Percentiles rank a stretch among this genome's conserved stretches.
Evolutionary conservation across 73 alveolate genomes (phyloP).

Genomic region (Paramecium sonneborni): DNA sequence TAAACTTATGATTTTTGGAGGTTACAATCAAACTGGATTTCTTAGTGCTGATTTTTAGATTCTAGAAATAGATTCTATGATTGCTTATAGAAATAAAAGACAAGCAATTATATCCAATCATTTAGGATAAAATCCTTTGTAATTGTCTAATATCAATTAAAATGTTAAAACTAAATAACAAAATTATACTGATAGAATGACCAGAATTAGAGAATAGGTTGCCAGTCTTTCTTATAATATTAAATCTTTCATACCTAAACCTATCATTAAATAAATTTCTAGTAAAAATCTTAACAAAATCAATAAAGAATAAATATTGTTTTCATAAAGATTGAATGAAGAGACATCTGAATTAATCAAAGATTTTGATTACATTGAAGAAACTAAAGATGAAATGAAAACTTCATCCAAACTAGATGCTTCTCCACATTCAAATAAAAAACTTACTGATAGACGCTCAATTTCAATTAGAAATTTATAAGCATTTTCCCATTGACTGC

Average conservation of each 20-base stretch:
- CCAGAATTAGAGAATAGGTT: not conserved
- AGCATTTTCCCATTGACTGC: constrained; percentile 30
- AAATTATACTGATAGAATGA: constrained; percentile 1
- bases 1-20: constrained; percentile 53
- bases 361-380: not conserved
- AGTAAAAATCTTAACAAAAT: not conserved
- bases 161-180: not conserved
- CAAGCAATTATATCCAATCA: not conserved
- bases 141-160: not conserved
- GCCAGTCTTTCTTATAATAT: constrained; percentile 35
- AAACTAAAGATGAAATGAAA: not conserved
- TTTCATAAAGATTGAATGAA: not conserved
- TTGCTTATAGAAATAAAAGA: not conserved
- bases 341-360: not conserved
- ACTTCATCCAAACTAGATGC: not conserved
- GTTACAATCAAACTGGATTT: constrained; percentile 32
- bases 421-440: not conserved
- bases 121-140: not conserved
- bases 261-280: not conserved
- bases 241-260: constrained; percentile 39
- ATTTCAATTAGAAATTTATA: constrained; percentile 8
- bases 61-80: constrained; percentile 32
- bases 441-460: not conserved
- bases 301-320: not conserved
- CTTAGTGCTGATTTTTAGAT: not conserved